These are phyloP conservation scores for Rhynchospora pubera DNA, from an alignment of 176 grass and related monocot genomes.

Conservation along the genomic window DNA sequence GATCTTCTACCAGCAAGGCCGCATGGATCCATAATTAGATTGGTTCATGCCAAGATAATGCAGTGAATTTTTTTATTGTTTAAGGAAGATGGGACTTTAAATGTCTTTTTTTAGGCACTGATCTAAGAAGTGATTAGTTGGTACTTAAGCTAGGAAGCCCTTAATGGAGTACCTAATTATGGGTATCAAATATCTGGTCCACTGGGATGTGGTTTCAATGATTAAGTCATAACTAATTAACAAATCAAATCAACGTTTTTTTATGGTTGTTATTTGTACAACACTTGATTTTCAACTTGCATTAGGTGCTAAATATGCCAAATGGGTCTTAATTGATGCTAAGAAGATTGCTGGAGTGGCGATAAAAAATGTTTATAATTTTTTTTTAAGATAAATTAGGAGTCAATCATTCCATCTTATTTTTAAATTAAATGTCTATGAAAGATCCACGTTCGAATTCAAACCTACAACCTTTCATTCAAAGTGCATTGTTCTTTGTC, in stretches of 20 bases:
- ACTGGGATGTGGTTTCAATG: not conserved
- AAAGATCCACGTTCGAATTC: too few relatives aligned
- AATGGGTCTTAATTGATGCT: not conserved
- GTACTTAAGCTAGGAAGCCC: not conserved
- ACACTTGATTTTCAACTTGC: not conserved
- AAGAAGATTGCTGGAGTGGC: too few relatives aligned
- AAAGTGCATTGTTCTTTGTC: too few relatives aligned
- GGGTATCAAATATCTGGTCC: not conserved
- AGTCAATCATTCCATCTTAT: too few relatives aligned
- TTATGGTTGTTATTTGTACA: slow-evolving; percentile 8
- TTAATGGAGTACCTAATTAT: slow-evolving; percentile 18
- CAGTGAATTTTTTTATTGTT: not conserved
- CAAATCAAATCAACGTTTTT: slow-evolving; percentile 3
- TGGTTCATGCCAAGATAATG: slow-evolving; percentile 6
- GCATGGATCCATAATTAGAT: slow-evolving; percentile 19
- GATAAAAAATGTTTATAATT: too few relatives aligned
- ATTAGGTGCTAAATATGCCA: not conserved
- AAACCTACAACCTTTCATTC: too few relatives aligned
- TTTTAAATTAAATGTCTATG: too few relatives aligned
- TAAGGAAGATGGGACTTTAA: not conserved
- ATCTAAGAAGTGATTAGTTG: slow-evolving; percentile 19
- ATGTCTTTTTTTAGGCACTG: not conserved
- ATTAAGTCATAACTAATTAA: slow-evolving; percentile 1
- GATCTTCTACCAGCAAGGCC: slow-evolving; percentile 14
- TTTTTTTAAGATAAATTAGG: too few relatives aligned